Evolutionary conservation across 2,329 filamentous ascomycete genomes (phyloP).

Genomic region (Xylaria sp.): DNA sequence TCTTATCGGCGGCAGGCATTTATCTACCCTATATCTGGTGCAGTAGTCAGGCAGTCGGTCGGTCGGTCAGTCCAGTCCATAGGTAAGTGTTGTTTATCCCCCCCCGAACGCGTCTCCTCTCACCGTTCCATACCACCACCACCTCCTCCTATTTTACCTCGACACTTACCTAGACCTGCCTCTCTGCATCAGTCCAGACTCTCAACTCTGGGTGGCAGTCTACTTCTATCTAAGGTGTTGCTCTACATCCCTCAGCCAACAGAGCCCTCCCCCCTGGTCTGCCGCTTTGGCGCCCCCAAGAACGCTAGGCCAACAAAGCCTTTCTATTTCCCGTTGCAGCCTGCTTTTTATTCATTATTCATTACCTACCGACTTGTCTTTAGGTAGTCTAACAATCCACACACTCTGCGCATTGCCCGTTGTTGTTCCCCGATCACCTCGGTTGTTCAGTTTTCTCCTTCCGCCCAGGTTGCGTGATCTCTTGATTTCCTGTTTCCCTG

Average conservation of each 20-base stretch:
- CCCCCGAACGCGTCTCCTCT: slow-evolving; percentile 17
- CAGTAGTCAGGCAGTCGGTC: not conserved
- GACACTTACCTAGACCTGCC: too few relatives aligned
- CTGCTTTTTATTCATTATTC: not conserved
- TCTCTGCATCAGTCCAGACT: too few relatives aligned
- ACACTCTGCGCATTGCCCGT: not conserved
- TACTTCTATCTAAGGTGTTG: too few relatives aligned
- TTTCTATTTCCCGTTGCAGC: slow-evolving; percentile 5
- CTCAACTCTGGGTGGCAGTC: too few relatives aligned
- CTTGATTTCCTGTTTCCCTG: not conserved
- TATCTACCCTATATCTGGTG: not conserved
- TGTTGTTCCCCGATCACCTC: not conserved
- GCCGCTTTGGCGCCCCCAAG: not conserved
- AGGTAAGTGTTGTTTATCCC: slow-evolving; percentile 1
- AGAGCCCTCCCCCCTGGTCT: not conserved
- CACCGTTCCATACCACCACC: too few relatives aligned
- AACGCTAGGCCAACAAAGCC: slow-evolving; percentile 4
- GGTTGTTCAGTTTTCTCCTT: not conserved
- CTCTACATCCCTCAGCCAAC: slow-evolving; percentile 16
- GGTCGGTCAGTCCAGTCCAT: not conserved
- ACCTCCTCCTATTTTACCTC: too few relatives aligned
- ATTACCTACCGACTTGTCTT: too few relatives aligned
- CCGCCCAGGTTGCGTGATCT: too few relatives aligned
- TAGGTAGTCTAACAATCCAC: too few relatives aligned
- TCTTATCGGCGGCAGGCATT: too few relatives aligned